These are phyloP conservation scores for Heliamphora exappendiculata DNA, from an alignment of 148 eudicot species.

Conservation along the genomic window DNA sequence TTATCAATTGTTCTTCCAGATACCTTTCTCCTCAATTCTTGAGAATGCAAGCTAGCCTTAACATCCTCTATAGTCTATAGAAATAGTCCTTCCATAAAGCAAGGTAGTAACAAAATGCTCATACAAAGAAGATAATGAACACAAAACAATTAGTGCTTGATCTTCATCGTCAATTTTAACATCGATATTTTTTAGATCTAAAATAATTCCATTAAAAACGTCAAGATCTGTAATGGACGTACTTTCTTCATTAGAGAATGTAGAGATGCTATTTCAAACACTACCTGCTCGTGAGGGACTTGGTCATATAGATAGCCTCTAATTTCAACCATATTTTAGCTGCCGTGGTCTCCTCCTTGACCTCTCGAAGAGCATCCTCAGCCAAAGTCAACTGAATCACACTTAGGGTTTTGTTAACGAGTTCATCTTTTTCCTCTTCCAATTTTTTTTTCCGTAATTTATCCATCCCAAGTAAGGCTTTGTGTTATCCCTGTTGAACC, in stretches of 20 bases:
- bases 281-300: neutral
- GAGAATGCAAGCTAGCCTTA: neutral
- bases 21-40: neutral
- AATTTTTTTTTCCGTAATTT: neutral
- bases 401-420: neutral
- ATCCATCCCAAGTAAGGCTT: neutral
- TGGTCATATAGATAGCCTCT: neutral
- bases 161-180: neutral
- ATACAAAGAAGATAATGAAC: neutral
- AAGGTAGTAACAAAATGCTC: neutral
- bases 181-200: neutral
- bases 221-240: neutral
- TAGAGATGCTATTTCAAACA: neutral
- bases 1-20: neutral
- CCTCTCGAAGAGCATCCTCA: neutral
- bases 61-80: neutral
- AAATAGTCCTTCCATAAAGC: neutral
- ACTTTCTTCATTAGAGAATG: neutral
- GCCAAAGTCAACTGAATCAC: neutral
- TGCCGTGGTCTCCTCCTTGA: neutral
- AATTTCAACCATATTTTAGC: neutral
- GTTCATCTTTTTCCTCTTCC: neutral
- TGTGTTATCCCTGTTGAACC: neutral
- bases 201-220: neutral
- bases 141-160: neutral